phyloP scores from a whole-genome alignment of 495 filamentous ascomycete genomes.

The Penicillium atrosanguineum region DNA sequence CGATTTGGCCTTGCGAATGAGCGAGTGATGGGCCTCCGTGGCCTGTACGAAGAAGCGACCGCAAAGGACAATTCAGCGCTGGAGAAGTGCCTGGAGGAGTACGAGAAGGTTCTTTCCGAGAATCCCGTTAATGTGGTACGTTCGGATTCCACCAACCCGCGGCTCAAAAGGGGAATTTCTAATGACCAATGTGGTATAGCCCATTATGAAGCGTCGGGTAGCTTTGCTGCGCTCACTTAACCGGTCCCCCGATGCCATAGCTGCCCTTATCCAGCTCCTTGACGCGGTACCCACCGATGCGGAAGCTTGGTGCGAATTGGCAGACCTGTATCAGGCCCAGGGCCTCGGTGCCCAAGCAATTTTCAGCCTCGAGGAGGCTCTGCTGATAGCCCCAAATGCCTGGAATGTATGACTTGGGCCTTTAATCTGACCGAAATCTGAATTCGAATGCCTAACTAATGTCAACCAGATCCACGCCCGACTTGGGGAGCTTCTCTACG shows the following conservation, averaged over 20 bases:
- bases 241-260: slow-evolving; percentile 66
- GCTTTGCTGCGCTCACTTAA: slow-evolving; percentile 74
- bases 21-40: slow-evolving; percentile 74
- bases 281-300: slow-evolving; percentile 85
- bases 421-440: neutral
- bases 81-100: slow-evolving; percentile 66
- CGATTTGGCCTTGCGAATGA: slow-evolving; percentile 85
- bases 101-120: slow-evolving; percentile 69
- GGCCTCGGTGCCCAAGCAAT: slow-evolving; percentile 77
- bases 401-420: slow-evolving; percentile 71
- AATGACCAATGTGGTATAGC: slow-evolving; percentile 42
- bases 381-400: slow-evolving; percentile 85
- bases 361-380: slow-evolving; percentile 85
- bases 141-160: neutral
- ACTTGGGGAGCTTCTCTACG: slow-evolving; percentile 77
- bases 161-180: neutral
- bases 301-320: slow-evolving; percentile 91
- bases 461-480: slow-evolving; percentile 73
- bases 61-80: slow-evolving; percentile 63
- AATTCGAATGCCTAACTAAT: neutral
- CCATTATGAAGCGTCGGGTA: slow-evolving; percentile 80
- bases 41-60: slow-evolving; percentile 81
- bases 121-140: slow-evolving; percentile 80
- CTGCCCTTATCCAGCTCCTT: slow-evolving; percentile 69
- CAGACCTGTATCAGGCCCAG: slow-evolving; percentile 77